Base-by-base conservation (phyloP, 2,329 filamentous ascomycete species). In the Dactylellina sp. region DNA sequence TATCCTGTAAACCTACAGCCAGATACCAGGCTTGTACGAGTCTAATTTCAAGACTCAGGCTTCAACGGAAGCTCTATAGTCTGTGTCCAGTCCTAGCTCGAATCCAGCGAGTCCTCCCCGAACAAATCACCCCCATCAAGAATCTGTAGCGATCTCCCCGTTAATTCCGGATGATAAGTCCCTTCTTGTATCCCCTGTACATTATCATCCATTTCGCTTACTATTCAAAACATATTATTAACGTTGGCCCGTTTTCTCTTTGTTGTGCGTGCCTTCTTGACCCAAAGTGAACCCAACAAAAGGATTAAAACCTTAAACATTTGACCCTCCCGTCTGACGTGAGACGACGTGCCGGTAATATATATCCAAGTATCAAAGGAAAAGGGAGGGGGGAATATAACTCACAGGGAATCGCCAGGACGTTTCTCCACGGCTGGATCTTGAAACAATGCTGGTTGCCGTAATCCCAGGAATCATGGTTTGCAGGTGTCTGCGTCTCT, bases 391-490 rank as follows among this genome's bases (percentile, higher is more conserved):
- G 7, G 28, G 55, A 61, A 47, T 35, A 20, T 2, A n/a, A 42
- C 52, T 25, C 63, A 65, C 60, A 53, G 22, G 44, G 35, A 9
- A 72, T n/a, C 7, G 59, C 50, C 11, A 60, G 37, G 28, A 72
- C 68, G 14, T 35, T 40, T 18, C 35, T 32, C 68, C 68, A 72
- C 7, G 68, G 68, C 11, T 72, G 22, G 11, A 65, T 44, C 9
- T 46, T 46, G 25, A 39, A 72, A 35, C 68, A 65, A 20, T 44
- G 44, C 60, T 46, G 49, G 6, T 46, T 60, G 35, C 65, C 59
- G 28, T 49, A 65, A 44, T 55, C 68, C 68, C 55, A 72, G 0
- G 60, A 59, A 24, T 72, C 53, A 35, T 52, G 47, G 20, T 59
- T 72, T 25, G 35, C 42, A 1, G 60, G 68, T 2, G 35, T 64